Base-by-base conservation (phyloP, 108 stramenopile genomes). In the Discostella stelligeroides region DNA sequence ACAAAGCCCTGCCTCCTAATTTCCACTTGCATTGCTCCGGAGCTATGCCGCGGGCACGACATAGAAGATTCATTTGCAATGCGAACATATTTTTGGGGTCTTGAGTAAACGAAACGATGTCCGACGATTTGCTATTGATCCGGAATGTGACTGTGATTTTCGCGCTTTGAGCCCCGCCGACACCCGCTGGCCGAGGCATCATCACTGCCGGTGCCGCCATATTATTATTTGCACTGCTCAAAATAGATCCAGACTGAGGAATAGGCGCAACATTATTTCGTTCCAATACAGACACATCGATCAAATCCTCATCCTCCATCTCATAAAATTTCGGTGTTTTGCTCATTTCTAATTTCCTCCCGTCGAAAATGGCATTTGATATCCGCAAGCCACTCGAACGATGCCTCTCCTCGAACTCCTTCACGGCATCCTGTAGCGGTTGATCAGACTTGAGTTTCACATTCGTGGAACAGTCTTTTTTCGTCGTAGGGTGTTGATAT, bases 261-360 rank as follows among this genome's bases (percentile, higher is more conserved):
- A 34, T 3, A 5, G 34, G 34, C 3, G 34, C 5, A 3, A 6
- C 50, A 27, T 24, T 39, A 7, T 63, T 28, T 15, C 43, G 13
- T 13, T 45, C n/a, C 54, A 55, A 5, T 12, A 84, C 64, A 13
- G 54, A 55, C 23, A 80, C 79, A 63, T 90, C 85, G 17, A 90
- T 60, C 39, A 92, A 50, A 67, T 89, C 88, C 55, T 81, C 86
- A 55, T 85, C 84, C 51, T 88, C 87, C 79, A 92, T 86, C 1
- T 89, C 91, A 75, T 85, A 85, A 37, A 56, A 85, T 21, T 46
- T 13, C 30, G 88, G 88, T 6, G 84, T 84, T 38, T 82, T 57
- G 6, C 47, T 70, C 59, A 78, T 20, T 50, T 84, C 62, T 30
- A 91, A 67, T 7, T 39, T 69, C 46, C 73, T 58, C 5, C 87